Base-by-base conservation (phyloP, 2,329 filamentous ascomycete species). In the Hymenotorrendiella dingleyae region DNA sequence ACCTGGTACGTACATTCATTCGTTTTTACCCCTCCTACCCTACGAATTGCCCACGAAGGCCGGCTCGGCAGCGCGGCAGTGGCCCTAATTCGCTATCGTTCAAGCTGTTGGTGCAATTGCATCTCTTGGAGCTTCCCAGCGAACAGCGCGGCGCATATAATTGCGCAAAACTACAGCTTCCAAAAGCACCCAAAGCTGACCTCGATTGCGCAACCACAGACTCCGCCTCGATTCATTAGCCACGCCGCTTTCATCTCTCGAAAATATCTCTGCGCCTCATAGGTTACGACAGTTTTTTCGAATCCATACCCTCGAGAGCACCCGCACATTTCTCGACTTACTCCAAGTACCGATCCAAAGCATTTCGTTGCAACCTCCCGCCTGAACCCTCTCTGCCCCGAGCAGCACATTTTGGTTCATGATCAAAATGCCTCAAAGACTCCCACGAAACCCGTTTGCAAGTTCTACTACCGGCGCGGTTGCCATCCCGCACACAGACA, bases 401-500 rank as follows among this genome's bases (percentile, higher is more conserved):
- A 27, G 24, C 29, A 35, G 40, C 48, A 33, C 16, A 26, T 21
- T 40, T 9, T 33, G 29, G 19, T 40, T 23, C 23, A 52, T 51
- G 54, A 53, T 36, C 54, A 58, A 50, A 48, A 63, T 63, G 60
- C 60, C 60, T 59, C 58, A 61, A 60, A 58, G 56, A 60, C 47
- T 56, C 41, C 53, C 57, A 43, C 53, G 59, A 57, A 61, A 61
- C 51, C 57, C 59, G 41, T 63, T 62, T 48, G 57, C 57, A 35
- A 57, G 50, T 53, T 53, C 57, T 53, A 46, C 54, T 21, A 55
- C 42, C 38, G 46, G 58, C 28, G 46, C 57, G 49, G 50, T 56
- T 52, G 36, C 50, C 22, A 53, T 52, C 40, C 52, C 56, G 45
- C 42, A 52, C 30, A 46, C 53, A 34, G 56, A 62, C 45, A 53